Percentiles rank a stretch among this genome's conserved stretches.
Evolutionary conservation across 106 monocot genomes (phyloP).

Genomic region (Acorus calamus): DNA sequence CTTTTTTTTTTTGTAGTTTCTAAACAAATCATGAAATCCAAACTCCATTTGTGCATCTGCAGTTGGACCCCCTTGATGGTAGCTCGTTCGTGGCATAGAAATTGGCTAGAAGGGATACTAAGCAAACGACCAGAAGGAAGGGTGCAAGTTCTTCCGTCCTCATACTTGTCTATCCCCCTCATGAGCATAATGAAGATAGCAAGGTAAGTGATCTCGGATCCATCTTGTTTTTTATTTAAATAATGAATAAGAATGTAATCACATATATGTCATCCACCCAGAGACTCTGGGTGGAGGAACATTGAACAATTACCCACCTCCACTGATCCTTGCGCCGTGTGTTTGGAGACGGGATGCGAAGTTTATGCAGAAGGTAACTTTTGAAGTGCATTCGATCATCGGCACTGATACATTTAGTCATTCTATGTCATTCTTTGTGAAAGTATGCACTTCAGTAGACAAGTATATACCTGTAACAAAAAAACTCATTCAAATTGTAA

Average conservation of each 20-base stretch:
- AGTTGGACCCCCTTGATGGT: slow-evolving; percentile 96
- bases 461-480: no score
- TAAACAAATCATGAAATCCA: no score
- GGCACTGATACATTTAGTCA: no score
- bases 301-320: slow-evolving; percentile 38
- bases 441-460: no score
- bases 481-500: no score
- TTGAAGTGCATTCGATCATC: no score
- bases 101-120: slow-evolving; percentile 73
- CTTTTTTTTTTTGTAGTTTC: no score
- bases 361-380: slow-evolving; percentile 59
- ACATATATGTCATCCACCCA: slow-evolving; percentile 5
- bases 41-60: neutral
- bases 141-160: slow-evolving; percentile 59
- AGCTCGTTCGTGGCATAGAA: slow-evolving; percentile 81
- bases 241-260: no score
- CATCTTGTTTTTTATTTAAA: no score
- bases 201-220: slow-evolving; percentile 30
- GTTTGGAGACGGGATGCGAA: slow-evolving; percentile 69
- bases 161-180: slow-evolving; percentile 76
- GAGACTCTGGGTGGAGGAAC: slow-evolving; percentile 62
- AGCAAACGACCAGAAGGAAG: slow-evolving; percentile 34
- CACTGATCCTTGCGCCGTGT: slow-evolving; percentile 74
- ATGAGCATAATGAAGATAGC: slow-evolving; percentile 84
- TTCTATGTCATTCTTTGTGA: no score